Conservation (phyloP, 768 basidiomycete species). For the Cystofilobasidium macerans region DNA sequence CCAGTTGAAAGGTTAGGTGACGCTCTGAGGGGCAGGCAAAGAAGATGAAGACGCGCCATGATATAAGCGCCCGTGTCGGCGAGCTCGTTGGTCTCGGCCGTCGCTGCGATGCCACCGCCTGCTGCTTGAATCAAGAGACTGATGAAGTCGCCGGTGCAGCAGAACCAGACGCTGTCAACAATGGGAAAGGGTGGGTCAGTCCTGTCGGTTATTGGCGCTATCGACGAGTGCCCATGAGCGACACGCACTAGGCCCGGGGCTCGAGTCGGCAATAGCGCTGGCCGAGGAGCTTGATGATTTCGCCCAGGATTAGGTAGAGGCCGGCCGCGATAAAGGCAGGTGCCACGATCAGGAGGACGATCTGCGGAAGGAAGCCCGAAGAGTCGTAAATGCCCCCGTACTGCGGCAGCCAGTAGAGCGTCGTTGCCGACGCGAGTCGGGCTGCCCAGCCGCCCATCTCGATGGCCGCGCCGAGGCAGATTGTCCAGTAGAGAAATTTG, state of each 20-base stretch:
- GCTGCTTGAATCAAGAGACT: conserved; percentile 54
- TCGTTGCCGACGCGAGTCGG: neutral
- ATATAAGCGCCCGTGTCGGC: neutral
- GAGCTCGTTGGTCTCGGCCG: neutral
- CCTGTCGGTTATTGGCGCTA: no score
- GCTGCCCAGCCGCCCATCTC: conserved; percentile 12
- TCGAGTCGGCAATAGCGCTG: conserved; percentile 44
- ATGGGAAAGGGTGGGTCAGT: no score
- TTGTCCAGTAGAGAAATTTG: conserved; percentile 13
- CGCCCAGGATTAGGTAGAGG: conserved; percentile 52
- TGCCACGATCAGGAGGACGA: conserved; percentile 41
- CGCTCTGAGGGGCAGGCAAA: no score
- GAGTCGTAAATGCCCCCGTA: neutral
- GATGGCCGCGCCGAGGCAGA: neutral
- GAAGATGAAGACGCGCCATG: neutral
- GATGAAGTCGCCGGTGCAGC: conserved; percentile 44
- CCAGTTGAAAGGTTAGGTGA: neutral
- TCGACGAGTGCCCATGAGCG: no score
- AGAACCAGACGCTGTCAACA: conserved; percentile 34
- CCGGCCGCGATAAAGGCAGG: conserved; percentile 49
- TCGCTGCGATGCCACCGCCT: conserved; percentile 52
- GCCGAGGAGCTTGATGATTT: conserved; percentile 43
- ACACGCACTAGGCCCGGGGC: conserved; percentile 27
- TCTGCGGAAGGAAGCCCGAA: neutral
- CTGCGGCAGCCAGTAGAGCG: neutral